Evolutionary conservation across 768 basidiomycete genomes (phyloP), one percentile per base, ranked within the genome.

Genomic region (Strobilomyces confusus): DNA sequence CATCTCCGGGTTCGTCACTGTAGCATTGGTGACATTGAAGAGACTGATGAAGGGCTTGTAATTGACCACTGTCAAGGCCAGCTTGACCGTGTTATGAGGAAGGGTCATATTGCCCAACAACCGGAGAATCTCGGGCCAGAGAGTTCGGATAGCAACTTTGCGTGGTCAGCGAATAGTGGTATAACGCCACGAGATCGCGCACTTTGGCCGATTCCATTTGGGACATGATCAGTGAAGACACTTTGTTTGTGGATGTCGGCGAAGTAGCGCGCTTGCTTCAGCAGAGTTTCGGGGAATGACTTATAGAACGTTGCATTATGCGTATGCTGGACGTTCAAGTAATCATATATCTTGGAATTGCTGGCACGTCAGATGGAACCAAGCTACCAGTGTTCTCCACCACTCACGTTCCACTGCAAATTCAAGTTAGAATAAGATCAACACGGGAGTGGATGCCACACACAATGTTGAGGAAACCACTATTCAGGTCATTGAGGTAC

Each of bases 11-110:
- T 81, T 74, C 15, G 79, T 74, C 50, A 79, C 68, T 36, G 75
- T 68, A 52, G 85, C 75, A 48, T 87, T 87, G 17, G 87, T 85
- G 66, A 87, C 81, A 58, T 83, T 81, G 78, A 95, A 87, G 66
- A 94, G 72, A 32, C 88, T 89, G 63, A 93, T 85, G 77, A 94
- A 90, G 12, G 91, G 85, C 71, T 93, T 91, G 75, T 93, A 93
- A 56, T 89, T 87, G 8, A 86, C 81, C 71, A 86, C 81, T 56
- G 87, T 78, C 60, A 92, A 70, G 63, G 85, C 78, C 67, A 94
- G 75, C 66, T 89, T 86, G 51, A 93, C 79, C 30, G 84, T 84
- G 71, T 89, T 86, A 57, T 76, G 78, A 56, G 84, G 77, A 72
- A 82, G 82, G 15, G 86, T 81, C 73, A 95, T 86, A 63, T 83